These are phyloP conservation scores for Lactarius akahatsu DNA, from an alignment of 768 basidiomycete genomes.

Conservation along the genomic window DNA sequence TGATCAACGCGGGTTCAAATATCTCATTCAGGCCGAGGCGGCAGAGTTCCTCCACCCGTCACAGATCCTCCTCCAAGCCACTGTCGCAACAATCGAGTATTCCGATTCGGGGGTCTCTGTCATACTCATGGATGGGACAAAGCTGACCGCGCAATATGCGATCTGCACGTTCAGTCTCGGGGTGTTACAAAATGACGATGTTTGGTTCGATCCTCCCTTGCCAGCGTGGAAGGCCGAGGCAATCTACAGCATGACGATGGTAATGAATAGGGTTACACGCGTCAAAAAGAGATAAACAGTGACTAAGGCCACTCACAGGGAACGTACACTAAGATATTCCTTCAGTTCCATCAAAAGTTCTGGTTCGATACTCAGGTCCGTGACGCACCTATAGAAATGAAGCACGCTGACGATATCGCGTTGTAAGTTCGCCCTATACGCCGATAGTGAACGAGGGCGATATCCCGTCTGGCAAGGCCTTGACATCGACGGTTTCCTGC, in stretches of 20 bases:
- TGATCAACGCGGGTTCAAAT: slow-evolving; percentile 61
- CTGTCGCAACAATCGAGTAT: slow-evolving; percentile 43
- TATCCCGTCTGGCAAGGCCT: slow-evolving; percentile 69
- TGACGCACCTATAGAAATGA: neutral
- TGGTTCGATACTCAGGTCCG: slow-evolving; percentile 16
- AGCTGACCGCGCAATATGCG: slow-evolving; percentile 33
- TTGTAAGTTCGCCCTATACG: slow-evolving; percentile 18
- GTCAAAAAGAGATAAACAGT: neutral
- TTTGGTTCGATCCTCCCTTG: slow-evolving; percentile 50
- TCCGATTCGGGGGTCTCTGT: slow-evolving; percentile 53
- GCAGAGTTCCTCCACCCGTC: slow-evolving; percentile 44
- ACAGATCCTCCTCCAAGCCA: slow-evolving; percentile 51
- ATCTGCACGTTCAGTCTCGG: slow-evolving; percentile 67
- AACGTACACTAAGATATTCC: slow-evolving; percentile 16
- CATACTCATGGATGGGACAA: slow-evolving; percentile 31
- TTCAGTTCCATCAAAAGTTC: slow-evolving; percentile 24
- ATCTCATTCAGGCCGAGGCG: slow-evolving; percentile 57
- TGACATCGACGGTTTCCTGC: slow-evolving; percentile 55
- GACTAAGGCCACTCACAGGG: neutral
- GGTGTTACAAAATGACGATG: slow-evolving; percentile 42
- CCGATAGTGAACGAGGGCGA: slow-evolving; percentile 21
- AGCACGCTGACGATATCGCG: neutral
- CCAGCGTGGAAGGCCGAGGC: slow-evolving; percentile 63
- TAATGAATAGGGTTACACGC: slow-evolving; percentile 20
- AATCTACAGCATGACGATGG: slow-evolving; percentile 62